Base-by-base conservation (phyloP, 2,329 filamentous ascomycete genomes). In the Bipolaris zeicola region DNA sequence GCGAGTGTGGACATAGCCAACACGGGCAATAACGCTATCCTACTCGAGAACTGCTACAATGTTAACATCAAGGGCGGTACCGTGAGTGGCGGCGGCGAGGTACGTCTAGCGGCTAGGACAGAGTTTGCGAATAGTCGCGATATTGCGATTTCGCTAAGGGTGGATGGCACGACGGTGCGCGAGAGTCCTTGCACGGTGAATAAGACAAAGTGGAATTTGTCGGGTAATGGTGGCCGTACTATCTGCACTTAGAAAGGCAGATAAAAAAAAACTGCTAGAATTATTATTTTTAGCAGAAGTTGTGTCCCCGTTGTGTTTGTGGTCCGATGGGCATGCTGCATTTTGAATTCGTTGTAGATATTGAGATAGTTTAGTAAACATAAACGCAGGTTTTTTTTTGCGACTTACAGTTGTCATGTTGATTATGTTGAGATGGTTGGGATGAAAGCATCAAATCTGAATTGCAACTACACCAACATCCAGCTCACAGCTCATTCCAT, bases 1-100 rank as follows among this genome's bases (percentile, higher is more conserved):
- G 69, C 67, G 7, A 74, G 60, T 4, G 71, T 85, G 16, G 82
- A 85, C 60, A 74, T 86, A 1, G 77, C 81, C 0, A 72, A 75
- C 61, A 86, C 85, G 45, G 83, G 79, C 0, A 84, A 83, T 65
- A 85, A 86, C 54, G 80, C 83, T 0, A 77, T 86, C 18, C 75
- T 86, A 1, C 81, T 86, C 26, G 83, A 86, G 76, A 86, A 86
- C 69, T 86, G 84, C 73, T 85, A 86, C 68, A 82, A 83, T 49
- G 60, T 86, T 31, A 70, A 74, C 1, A 84, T 86, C 65, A 71
- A 67, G 1, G 79, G 79, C 16, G 84, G 84, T 0, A 81, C 76
- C 2, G 80, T 86, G 22, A 80, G 78, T 24, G 81, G 83, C 1
- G 83, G 84, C 1, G 84, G 84, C 0, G 83, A 85, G 68, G 83